phyloP scores from a whole-genome alignment of 148 eudicot species.

The Camellia lanceoleosa region DNA sequence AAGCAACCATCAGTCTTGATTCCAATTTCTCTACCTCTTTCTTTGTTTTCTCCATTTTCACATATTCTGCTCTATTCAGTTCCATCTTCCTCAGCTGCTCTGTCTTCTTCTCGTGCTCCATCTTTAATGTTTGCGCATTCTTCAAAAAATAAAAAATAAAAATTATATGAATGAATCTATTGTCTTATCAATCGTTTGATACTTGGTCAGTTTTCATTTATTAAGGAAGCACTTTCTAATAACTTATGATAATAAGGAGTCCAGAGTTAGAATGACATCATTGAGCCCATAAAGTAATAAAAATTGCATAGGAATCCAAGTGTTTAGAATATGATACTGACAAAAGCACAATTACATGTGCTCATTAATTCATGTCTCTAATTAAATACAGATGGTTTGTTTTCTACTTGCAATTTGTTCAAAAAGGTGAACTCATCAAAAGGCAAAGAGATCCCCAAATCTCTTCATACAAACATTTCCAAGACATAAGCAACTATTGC shows the following conservation, averaged over 20 bases:
- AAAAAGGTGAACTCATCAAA: too few relatives aligned
- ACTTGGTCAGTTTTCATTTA: background rate
- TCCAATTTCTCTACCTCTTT: slow-evolving; percentile 90
- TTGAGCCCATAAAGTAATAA: background rate
- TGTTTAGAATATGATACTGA: slow-evolving; percentile 2
- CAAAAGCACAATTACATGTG: background rate
- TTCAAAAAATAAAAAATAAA: slow-evolving; percentile 15
- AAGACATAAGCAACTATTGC: too few relatives aligned
- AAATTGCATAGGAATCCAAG: background rate
- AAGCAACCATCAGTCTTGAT: slow-evolving; percentile 71
- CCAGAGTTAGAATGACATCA: background rate
- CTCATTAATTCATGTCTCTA: background rate
- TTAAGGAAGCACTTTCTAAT: too few relatives aligned
- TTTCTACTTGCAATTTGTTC: too few relatives aligned
- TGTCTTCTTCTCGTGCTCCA: slow-evolving; percentile 80
- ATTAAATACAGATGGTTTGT: background rate
- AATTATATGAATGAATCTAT: background rate
- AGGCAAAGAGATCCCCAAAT: too few relatives aligned
- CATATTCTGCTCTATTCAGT: slow-evolving; percentile 70
- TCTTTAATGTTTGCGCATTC: slow-evolving; percentile 73
- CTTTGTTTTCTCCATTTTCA: slow-evolving; percentile 82
- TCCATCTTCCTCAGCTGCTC: slow-evolving; percentile 75
- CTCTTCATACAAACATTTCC: too few relatives aligned
- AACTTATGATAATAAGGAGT: background rate
- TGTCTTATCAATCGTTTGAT: background rate